These are phyloP conservation scores for Gaeumannomyces sp. DNA, from an alignment of 2,329 filamentous ascomycete genomes.

Conservation along the genomic window DNA sequence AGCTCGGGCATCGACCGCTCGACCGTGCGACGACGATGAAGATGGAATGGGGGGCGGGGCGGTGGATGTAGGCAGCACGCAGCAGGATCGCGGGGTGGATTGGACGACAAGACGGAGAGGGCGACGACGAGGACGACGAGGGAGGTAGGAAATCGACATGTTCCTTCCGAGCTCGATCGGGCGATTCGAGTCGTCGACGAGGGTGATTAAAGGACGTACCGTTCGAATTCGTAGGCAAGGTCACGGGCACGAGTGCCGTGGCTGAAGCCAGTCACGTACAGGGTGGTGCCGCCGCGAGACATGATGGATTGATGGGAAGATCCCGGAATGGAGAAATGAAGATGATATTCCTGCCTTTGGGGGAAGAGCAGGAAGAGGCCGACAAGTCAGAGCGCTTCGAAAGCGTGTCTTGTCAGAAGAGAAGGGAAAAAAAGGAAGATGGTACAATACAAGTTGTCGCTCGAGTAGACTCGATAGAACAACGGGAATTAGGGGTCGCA, in stretches of 20 bases:
- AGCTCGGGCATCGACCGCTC: conserved; percentile 32
- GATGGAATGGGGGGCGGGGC: conserved; percentile 18
- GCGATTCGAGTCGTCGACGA: conserved; percentile 42
- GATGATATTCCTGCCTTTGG: neutral
- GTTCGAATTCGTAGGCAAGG: conserved; percentile 99
- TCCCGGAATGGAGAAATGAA: conserved; percentile 9
- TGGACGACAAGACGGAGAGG: conserved; percentile 7
- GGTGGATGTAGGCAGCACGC: conserved; percentile 13
- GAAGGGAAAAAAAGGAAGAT: neutral
- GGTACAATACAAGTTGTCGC: neutral
- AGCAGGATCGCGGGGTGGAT: conserved; percentile 3
- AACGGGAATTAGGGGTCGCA: neutral
- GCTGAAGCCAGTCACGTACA: conserved; percentile 99
- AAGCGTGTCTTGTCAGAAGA: neutral
- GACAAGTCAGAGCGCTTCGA: neutral
- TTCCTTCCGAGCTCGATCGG: conserved; percentile 33
- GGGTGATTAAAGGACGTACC: conserved; percentile 70
- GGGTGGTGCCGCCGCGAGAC: conserved; percentile 89
- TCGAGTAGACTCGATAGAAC: neutral
- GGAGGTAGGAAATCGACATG: conserved; percentile 16
- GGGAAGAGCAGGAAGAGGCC: neutral
- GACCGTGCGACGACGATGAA: conserved; percentile 31
- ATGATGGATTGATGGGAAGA: conserved; percentile 41
- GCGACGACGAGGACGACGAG: conserved; percentile 15
- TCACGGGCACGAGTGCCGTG: conserved; percentile 97